Evolutionary conservation across 2,329 filamentous ascomycete species (phyloP).

Genomic region (Chrysosphaeria jannelii): DNA sequence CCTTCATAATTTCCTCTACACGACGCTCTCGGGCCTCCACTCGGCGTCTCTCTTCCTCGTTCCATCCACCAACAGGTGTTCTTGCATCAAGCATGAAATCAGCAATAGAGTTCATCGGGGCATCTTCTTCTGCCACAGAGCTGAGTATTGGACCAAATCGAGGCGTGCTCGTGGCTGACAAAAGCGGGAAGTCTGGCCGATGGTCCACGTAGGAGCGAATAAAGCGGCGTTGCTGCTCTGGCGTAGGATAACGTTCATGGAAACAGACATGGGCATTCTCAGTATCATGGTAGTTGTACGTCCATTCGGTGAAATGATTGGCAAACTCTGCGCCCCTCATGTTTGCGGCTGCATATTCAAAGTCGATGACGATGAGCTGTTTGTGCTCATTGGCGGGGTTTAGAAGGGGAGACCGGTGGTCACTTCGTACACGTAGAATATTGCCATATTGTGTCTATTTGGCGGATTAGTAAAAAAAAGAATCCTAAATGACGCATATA

Average conservation of each 20-base stretch:
- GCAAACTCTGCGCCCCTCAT: conserved; percentile 69
- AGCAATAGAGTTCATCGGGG: conserved; percentile 20
- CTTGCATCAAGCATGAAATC: conserved; percentile 65
- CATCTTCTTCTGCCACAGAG: conserved; percentile 8
- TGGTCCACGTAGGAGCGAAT: conserved; percentile 69
- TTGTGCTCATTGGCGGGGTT: conserved; percentile 83
- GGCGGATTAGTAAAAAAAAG: not conserved
- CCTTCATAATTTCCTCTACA: conserved; percentile 40
- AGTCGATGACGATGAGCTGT: conserved; percentile 89
- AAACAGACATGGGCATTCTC: conserved; percentile 35
- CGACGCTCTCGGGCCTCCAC: conserved; percentile 35
- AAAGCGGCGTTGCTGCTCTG: conserved; percentile 60
- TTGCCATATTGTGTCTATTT: conserved; percentile 96
- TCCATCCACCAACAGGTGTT: conserved; percentile 21
- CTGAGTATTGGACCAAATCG: conserved; percentile 3
- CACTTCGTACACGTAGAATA: conserved; percentile 43
- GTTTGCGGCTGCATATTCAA: conserved; percentile 87
- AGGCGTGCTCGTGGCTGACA: conserved; percentile 5
- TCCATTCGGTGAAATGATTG: conserved; percentile 96
- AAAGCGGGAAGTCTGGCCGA: conserved; percentile 32
- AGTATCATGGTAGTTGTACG: conserved; percentile 80
- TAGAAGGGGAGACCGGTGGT: conserved; percentile 58
- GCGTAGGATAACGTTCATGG: conserved; percentile 38
- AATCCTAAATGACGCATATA: not conserved
- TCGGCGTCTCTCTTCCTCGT: conserved; percentile 27